phyloP scores from a whole-genome alignment of 2,329 filamentous ascomycete genomes.

The Cladorrhinum sp. region DNA sequence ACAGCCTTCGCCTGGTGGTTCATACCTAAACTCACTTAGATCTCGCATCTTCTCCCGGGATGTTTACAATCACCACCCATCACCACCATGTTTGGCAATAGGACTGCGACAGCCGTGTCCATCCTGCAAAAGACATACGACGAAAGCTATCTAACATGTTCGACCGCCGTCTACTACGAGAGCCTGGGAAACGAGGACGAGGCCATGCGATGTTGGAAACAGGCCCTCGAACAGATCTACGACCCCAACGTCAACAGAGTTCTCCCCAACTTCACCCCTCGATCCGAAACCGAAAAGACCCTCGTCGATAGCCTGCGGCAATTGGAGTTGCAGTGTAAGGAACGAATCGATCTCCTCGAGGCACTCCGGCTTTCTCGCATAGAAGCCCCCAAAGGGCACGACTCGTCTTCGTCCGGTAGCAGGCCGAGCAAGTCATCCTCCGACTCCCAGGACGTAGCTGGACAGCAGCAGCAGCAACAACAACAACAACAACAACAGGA shows the following conservation, averaged over 20 bases:
- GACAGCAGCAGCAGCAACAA: constrained; percentile 18
- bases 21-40: too few relatives aligned
- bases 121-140: constrained; percentile 96
- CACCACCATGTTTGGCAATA: constrained; percentile 52
- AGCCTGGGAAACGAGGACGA: constrained; percentile 89
- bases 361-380: constrained; percentile 67
- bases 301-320: constrained; percentile 76
- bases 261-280: constrained; percentile 64
- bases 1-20: neutral
- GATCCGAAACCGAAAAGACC: constrained; percentile 78
- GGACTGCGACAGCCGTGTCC: constrained; percentile 48
- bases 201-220: constrained; percentile 85
- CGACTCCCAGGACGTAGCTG: constrained; percentile 22
- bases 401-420: constrained; percentile 23
- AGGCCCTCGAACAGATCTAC: constrained; percentile 83
- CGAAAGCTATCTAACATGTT: constrained; percentile 91
- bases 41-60: constrained; percentile 10
- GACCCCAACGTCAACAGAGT: constrained; percentile 78
- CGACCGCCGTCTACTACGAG: constrained; percentile 95
- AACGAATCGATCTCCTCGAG: constrained; percentile 84
- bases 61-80: constrained; percentile 13
- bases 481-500: constrained; percentile 22
- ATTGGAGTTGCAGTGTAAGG: constrained; percentile 88
- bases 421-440: constrained; percentile 23
- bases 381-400: constrained; percentile 31